Percentiles rank a stretch among this genome's conserved stretches.
phyloP scores from a whole-genome alignment of 495 filamentous ascomycete species.

The Oidiodendron maius region DNA sequence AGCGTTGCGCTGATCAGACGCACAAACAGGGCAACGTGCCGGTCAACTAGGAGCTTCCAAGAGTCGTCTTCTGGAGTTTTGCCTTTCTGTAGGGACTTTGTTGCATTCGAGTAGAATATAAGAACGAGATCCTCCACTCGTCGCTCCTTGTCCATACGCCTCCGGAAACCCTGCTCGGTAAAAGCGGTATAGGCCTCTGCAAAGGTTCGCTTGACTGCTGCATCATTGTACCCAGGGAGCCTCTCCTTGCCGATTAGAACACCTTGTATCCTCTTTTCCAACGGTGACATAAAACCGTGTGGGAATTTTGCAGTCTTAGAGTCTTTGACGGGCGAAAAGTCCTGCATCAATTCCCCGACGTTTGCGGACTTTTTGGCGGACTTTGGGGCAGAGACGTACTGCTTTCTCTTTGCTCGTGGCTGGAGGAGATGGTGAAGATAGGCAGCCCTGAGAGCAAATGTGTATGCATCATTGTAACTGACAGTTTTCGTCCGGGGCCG shows the following conservation, averaged over 20 bases:
- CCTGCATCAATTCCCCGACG: conserved; percentile 65
- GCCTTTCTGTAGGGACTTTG: conserved; percentile 81
- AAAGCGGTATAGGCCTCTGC: conserved; percentile 73
- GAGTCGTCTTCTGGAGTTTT: conserved; percentile 77
- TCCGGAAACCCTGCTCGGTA: conserved; percentile 75
- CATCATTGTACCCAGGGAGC: conserved; percentile 77
- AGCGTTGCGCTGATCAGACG: conserved; percentile 75
- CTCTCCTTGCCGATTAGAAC: conserved; percentile 65
- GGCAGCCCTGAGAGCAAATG: conserved; percentile 82
- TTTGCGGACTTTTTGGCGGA: conserved; percentile 57
- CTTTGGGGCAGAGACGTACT: conserved; percentile 67
- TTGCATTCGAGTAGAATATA: conserved; percentile 86
- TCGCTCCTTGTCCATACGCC: conserved; percentile 90
- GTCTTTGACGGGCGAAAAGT: conserved; percentile 63
- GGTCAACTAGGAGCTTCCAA: conserved; percentile 90
- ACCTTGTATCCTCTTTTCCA: conserved; percentile 72
- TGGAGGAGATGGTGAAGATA: conserved; percentile 87
- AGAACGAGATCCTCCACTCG: conserved; percentile 84
- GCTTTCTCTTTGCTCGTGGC: conserved; percentile 78
- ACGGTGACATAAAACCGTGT: conserved; percentile 70
- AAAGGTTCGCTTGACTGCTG: conserved; percentile 70
- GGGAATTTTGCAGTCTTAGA: conserved; percentile 74
- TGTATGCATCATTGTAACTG: conserved; percentile 72
- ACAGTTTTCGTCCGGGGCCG: conserved; percentile 32
- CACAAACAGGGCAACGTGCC: conserved; percentile 93